phyloP scores from a whole-genome alignment of 805 yeast genomes.

The Lachancea fermentati region DNA sequence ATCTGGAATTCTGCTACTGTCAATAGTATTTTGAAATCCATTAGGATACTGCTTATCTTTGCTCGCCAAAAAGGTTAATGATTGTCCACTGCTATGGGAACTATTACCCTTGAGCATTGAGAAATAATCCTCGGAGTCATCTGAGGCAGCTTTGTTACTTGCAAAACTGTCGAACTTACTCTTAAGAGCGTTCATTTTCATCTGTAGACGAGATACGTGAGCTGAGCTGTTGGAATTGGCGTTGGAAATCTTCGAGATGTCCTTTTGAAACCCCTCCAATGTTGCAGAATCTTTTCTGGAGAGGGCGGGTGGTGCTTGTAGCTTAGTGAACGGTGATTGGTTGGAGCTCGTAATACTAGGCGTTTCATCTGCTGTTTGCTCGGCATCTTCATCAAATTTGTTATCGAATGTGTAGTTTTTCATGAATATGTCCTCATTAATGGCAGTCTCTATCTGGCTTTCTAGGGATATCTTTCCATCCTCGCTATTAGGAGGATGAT shows the following conservation, averaged over 20 bases:
- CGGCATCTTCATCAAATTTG: conserved; percentile 9
- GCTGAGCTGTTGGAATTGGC: not conserved
- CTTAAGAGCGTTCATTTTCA: conserved; percentile 11
- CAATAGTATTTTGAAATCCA: not conserved
- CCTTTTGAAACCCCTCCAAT: conserved; percentile 8
- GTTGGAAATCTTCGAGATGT: conserved; percentile 1
- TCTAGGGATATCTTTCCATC: conserved; percentile 1
- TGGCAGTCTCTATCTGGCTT: conserved; percentile 9
- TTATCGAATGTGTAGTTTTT: conserved; percentile 14
- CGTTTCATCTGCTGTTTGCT: not conserved
- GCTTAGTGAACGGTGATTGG: conserved; percentile 15
- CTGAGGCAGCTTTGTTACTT: not conserved
- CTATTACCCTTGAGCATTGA: not conserved
- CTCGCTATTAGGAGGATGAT: not conserved
- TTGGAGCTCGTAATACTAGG: conserved; percentile 13
- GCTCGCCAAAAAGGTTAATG: not conserved
- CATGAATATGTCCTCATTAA: conserved; percentile 14
- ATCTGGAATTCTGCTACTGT: not conserved
- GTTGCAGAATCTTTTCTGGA: conserved; percentile 7
- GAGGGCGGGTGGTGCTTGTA: not conserved
- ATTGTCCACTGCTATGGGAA: conserved; percentile 3
- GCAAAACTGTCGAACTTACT: conserved; percentile 9
- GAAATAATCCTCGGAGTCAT: not conserved
- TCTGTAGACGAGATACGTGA: conserved; percentile 9
- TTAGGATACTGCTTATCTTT: not conserved